Conservation (phyloP, 768 basidiomycete genomes). For the Tricholoma matsutake region DNA sequence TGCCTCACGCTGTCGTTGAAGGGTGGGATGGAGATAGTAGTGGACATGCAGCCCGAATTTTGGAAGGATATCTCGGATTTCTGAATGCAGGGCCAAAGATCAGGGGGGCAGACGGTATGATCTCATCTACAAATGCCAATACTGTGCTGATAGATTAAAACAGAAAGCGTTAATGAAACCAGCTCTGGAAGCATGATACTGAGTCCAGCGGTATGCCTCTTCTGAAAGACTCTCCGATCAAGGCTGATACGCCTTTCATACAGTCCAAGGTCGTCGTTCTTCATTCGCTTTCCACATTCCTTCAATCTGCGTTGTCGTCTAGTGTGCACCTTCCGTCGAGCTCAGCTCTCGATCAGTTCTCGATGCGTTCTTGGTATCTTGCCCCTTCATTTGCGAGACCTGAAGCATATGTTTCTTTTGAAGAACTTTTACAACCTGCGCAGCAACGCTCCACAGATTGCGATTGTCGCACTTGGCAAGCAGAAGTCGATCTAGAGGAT, state of each 20-base stretch:
- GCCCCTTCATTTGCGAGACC: slow-evolving; percentile 51
- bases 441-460: slow-evolving; percentile 5
- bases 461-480: slow-evolving; percentile 28
- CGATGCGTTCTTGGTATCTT: slow-evolving; percentile 61
- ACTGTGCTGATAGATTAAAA: not conserved
- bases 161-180: slow-evolving; percentile 45
- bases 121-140: not conserved
- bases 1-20: slow-evolving; percentile 63
- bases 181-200: slow-evolving; percentile 65
- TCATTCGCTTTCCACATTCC: slow-evolving; percentile 66
- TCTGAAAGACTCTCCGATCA: not conserved
- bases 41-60: slow-evolving; percentile 57
- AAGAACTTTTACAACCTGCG: slow-evolving; percentile 38
- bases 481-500: slow-evolving; percentile 33
- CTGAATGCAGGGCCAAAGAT: slow-evolving; percentile 66
- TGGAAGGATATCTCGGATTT: slow-evolving; percentile 82
- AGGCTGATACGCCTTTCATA: slow-evolving; percentile 1
- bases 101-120: slow-evolving; percentile 52
- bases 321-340: slow-evolving; percentile 11
- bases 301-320: slow-evolving; percentile 43
- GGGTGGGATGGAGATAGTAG: slow-evolving; percentile 60
- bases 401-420: slow-evolving; percentile 54
- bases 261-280: slow-evolving; percentile 81
- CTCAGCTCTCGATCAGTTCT: not conserved
- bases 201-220: slow-evolving; percentile 54